Base-by-base conservation (phyloP, 1,139 yeast species). In the Arxiozyma bovina region DNA sequence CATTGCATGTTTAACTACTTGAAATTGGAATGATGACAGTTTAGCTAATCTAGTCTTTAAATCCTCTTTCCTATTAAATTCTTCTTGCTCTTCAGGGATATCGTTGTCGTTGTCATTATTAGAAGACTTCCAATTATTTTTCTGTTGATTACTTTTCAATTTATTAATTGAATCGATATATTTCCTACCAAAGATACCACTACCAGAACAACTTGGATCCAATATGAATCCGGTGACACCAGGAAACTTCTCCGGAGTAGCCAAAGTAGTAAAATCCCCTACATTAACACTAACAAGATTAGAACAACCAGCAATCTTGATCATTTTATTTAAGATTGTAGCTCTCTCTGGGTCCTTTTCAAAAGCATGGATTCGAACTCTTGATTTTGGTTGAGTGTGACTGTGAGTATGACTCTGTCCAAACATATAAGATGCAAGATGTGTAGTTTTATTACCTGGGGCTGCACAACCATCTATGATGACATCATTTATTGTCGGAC, bases 391-490 rank as follows among this genome's bases (percentile, higher is more conserved):
- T 34, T 60, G 57, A 15, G 61, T 59, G 0, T 57, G 55, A 2
- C 60, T 55, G 30, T 52, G 54, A 6, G 55, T 54, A 6, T 34
- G 40, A 34, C 12, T 34, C n/a, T 15, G n/a, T 34, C 48, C 48
- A 57, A 69, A 66, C 58, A 75, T 68, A 66, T 80, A 73, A 1
- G 95, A 80, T 0, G 98, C 96, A 34, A 85, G 74, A 71, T 91
- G 98, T 0, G 98, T 88, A 0, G 99, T 93, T 69, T 93, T 94
- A 70, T 93, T 93, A 7, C 99, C 99, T 1, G 99, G 99, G 0
- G 99, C 99, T 1, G 99, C 90, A 72, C 98, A 91, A 0, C 97
- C 87, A 71, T 93, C 99, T 47, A 93, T 87, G 8, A 90, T 80
- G 50, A 76, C 72, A 55, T 77, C 81, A 4, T 78, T 77, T 17